Percentiles rank a stretch among this genome's conserved stretches.
These are phyloP conservation scores for Purpureocillium takamizusanense DNA, from an alignment of 2,329 filamentous ascomycete genomes.

Conservation along the genomic window DNA sequence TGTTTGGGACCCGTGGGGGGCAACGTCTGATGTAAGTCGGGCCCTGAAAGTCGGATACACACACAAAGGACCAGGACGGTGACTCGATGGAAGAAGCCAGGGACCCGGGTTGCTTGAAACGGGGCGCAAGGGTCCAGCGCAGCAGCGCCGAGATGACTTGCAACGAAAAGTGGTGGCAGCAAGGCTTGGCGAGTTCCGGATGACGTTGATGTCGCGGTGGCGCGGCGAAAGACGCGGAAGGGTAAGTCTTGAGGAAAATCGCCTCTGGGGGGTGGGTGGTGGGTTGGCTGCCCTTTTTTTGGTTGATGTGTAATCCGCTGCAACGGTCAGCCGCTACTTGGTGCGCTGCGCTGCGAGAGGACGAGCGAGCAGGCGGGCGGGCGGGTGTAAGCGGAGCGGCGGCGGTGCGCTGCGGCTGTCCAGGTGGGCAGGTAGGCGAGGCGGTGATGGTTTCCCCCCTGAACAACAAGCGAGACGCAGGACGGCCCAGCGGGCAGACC, in stretches of 20 bases:
- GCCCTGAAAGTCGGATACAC: too few relatives aligned
- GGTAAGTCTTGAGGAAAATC: not conserved
- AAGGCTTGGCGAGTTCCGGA: slow-evolving; percentile 13
- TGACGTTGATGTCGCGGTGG: slow-evolving; percentile 12
- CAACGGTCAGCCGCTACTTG: too few relatives aligned
- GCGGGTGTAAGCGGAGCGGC: not conserved
- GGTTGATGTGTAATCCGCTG: not conserved
- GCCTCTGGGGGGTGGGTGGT: not conserved
- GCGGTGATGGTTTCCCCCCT: not conserved
- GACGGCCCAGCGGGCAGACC: slow-evolving; percentile 1
- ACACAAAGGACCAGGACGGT: too few relatives aligned
- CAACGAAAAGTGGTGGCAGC: slow-evolving; percentile 3
- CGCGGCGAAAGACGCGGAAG: slow-evolving; percentile 7
- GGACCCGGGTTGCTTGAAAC: too few relatives aligned
- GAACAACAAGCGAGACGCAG: not conserved
- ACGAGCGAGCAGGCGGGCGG: too few relatives aligned
- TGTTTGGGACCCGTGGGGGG: too few relatives aligned
- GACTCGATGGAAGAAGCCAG: too few relatives aligned
- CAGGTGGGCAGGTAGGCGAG: too few relatives aligned
- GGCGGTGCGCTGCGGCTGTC: too few relatives aligned
- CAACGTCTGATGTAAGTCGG: slow-evolving; percentile 1
- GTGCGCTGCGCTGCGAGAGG: too few relatives aligned
- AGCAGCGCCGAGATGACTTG: not conserved
- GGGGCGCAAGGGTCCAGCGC: slow-evolving; percentile 1
- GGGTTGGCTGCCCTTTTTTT: not conserved